These are phyloP conservation scores for Chlorella sp. DNA, from an alignment of 139 green algal species.

Conservation along the genomic window DNA sequence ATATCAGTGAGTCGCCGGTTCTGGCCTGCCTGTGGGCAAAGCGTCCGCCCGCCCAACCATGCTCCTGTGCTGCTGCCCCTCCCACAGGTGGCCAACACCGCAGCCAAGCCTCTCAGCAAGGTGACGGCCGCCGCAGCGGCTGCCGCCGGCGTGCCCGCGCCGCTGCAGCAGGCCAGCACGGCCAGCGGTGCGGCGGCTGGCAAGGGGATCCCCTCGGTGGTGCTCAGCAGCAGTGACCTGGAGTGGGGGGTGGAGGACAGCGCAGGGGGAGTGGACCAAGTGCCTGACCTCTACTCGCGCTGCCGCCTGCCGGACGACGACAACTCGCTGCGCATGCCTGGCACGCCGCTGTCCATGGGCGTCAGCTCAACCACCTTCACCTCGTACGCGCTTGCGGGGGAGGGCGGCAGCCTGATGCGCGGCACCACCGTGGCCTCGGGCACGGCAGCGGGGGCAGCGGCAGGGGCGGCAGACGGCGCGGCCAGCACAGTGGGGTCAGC, in stretches of 20 bases:
- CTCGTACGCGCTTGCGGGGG: too few relatives aligned
- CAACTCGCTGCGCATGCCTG: too few relatives aligned
- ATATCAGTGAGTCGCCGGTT: too few relatives aligned
- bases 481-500: not conserved
- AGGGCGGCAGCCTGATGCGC: too few relatives aligned
- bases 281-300: too few relatives aligned
- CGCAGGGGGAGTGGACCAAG: too few relatives aligned
- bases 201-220: slow-evolving; percentile 17
- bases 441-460: not conserved
- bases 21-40: too few relatives aligned
- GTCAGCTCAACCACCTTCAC: too few relatives aligned
- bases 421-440: too few relatives aligned
- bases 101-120: not conserved
- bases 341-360: too few relatives aligned
- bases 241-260: slow-evolving; percentile 23
- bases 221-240: slow-evolving; percentile 33
- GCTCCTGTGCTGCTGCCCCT: slow-evolving; percentile 1
- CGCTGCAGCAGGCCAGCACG: not conserved
- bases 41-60: not conserved
- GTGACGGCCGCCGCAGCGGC: not conserved
- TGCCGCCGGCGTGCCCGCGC: not conserved
- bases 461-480: not conserved
- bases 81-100: not conserved
- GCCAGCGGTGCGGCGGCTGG: not conserved
- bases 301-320: too few relatives aligned